Base-by-base conservation (phyloP, 2,329 filamentous ascomycete genomes). In the Leptographium galeiforme region DNA sequence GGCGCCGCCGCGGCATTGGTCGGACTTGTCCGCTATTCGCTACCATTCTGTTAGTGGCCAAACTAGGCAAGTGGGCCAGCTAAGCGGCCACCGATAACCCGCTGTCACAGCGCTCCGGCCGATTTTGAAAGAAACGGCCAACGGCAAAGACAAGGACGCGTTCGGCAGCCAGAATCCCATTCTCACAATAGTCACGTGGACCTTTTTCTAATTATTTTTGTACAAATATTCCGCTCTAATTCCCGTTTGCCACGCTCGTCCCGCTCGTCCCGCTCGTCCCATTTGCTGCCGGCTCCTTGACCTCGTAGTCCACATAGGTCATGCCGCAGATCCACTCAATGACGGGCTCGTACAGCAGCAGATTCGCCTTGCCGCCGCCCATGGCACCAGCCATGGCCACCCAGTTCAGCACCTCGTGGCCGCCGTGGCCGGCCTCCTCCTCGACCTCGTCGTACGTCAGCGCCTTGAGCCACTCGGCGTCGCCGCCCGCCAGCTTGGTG, bases 301-400 rank as follows among this genome's bases (percentile, higher is more conserved):
- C 44, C 34, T 51, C 45, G 30, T 54, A 56, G 44, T 57, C 56
- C 19, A 57, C 50, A 18, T 57, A 57, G n/a, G 56, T 56, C 56
- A 57, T 57, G 54, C 56, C 56, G 50, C 56, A 57, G 48, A 57
- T 56, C 56, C 56, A 57, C 50, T 57, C 56, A 30, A 57, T 56
- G 7, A 57, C 52, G 3, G 56, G 56, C 56, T 57, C 56, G 48
- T 57, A 57, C 38, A 57, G 52, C 50, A 57, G 46, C 54, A 57
- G 54, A 33, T 57, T 56, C 33, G 56, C 56, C 52, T 56, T 56
- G 25, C 13, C 18, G 50, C 56, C 56, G 25, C 54, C 50, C 56
- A 57, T 56, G 25, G 56, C 56, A 3, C 56, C 54, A 48, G 52
- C 54, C 43, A 57, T 48, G 1, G 56, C 56, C n/a, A 56, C 56